Base-by-base conservation (phyloP, 805 yeast genomes). In the Kodamaea leandrae region DNA sequence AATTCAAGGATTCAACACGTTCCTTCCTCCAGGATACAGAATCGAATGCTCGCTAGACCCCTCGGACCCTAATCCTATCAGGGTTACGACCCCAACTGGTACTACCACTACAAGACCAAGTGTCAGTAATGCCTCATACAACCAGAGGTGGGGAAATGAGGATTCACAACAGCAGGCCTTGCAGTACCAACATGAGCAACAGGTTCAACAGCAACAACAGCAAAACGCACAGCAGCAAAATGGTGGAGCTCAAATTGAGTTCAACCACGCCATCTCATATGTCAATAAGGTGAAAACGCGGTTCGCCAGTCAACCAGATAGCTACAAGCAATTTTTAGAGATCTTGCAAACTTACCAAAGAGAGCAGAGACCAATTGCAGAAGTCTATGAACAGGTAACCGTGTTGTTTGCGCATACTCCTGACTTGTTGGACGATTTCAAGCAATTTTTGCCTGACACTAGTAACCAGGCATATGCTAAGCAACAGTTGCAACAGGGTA, bases 1-100 rank as follows among this genome's bases (percentile, higher is more conserved):
- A 55, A 91, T 93, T 48, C 98, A 93, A 64, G 99, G 99, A 0
- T 95, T 93, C 66, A 93, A 93, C 67, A 91, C 99, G 1, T 93
- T 93, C 60, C 72, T 93, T 51, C 99, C 99, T 1, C 96, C 95
- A 16, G 99, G 99, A 2, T 93, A 89, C 65, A 73, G 86, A 49
- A 90, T 93, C 50, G 96, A 87, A 61, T 93, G 98, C 64, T 85
- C 96, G 0, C 59, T 74, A 41, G 93, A 88, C 58, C 93, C 96
- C 6, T 71, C 84, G 28, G 97, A 91, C 58, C 95, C 95, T 12
- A 83, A 85, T 51, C 95, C 96, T 15, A 89, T 93, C 47, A 77
- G 89, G 44, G 98, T 93, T 12, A 88, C 96, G 2, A 93, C 99
- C 1, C 99, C 99, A 2, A 77, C 86, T 67, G 98, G 98, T 2